phyloP scores from a whole-genome alignment of 495 filamentous ascomycete genomes.

The Penicillium macrosclerotiorum region DNA sequence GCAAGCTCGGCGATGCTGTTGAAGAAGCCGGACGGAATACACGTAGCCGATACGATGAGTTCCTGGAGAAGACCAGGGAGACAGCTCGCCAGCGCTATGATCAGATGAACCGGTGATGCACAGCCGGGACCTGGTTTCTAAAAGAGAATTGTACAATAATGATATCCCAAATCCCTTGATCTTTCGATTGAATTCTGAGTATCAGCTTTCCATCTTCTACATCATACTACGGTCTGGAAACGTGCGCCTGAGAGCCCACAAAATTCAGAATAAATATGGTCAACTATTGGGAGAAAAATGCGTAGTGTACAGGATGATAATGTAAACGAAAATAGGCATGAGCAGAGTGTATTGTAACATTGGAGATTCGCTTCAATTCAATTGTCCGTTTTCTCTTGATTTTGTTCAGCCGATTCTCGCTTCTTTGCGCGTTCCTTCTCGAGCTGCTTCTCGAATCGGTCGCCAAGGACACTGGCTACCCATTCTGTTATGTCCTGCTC shows the following conservation, averaged over 20 bases:
- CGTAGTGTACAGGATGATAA: constrained; percentile 24
- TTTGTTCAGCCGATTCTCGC: constrained; percentile 8
- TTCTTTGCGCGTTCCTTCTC: constrained; percentile 36
- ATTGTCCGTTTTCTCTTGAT: constrained; percentile 12
- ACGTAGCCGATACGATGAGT: constrained; percentile 65
- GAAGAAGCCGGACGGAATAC: constrained; percentile 78
- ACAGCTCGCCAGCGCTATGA: constrained; percentile 78
- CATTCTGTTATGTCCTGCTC: constrained; percentile 72
- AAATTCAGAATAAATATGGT: no score
- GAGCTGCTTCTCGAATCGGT: constrained; percentile 46
- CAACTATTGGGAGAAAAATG: constrained; percentile 2
- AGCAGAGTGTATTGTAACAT: constrained; percentile 19
- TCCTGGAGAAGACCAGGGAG: constrained; percentile 74
- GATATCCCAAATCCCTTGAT: not conserved
- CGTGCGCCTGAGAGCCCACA: no score
- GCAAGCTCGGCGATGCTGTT: constrained; percentile 78
- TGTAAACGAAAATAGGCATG: constrained; percentile 6
- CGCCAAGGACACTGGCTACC: constrained; percentile 60
- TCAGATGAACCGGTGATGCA: constrained; percentile 42
- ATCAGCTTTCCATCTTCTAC: no score
- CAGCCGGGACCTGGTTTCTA: not conserved
- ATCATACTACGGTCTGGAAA: no score
- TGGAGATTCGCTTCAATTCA: not conserved
- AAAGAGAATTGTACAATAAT: constrained; percentile 6
- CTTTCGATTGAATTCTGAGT: not conserved